These are phyloP conservation scores for Larix kaempferi DNA, from an alignment of 75 land plant genomes.

Conservation along the genomic window DNA sequence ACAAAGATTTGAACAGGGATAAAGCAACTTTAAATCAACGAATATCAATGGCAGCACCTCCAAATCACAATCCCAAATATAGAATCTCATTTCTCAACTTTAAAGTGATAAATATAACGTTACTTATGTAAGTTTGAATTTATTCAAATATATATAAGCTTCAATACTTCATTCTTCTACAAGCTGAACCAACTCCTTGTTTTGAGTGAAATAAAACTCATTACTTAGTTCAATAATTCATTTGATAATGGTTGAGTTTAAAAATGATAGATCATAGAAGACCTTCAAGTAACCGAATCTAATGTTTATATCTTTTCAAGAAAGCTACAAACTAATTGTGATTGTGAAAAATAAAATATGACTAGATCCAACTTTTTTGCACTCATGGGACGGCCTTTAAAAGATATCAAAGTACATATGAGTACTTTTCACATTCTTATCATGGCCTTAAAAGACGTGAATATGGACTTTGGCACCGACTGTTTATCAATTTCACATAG, in stretches of 20 bases:
- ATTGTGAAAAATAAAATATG: neutral
- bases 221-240: conserved; percentile 6
- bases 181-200: neutral
- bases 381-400: neutral
- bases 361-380: neutral
- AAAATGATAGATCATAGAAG: neutral
- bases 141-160: neutral
- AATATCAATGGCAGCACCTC: neutral
- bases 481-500: neutral
- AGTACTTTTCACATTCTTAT: too few species aligned
- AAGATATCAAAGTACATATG: neutral
- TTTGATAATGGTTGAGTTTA: neutral
- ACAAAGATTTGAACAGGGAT: neutral
- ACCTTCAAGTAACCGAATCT: neutral
- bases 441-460: too few species aligned
- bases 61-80: conserved; percentile 1
- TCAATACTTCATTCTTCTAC: neutral
- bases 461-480: neutral
- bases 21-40: neutral
- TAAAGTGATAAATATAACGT: too few species aligned
- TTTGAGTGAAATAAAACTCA: neutral
- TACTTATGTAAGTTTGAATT: neutral
- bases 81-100: neutral
- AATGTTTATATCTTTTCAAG: neutral
- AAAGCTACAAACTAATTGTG: neutral